Evolutionary conservation across 257 asterid species (phyloP), one percentile per base, ranked within the genome.

Genomic region (Leonotis leonurus): DNA sequence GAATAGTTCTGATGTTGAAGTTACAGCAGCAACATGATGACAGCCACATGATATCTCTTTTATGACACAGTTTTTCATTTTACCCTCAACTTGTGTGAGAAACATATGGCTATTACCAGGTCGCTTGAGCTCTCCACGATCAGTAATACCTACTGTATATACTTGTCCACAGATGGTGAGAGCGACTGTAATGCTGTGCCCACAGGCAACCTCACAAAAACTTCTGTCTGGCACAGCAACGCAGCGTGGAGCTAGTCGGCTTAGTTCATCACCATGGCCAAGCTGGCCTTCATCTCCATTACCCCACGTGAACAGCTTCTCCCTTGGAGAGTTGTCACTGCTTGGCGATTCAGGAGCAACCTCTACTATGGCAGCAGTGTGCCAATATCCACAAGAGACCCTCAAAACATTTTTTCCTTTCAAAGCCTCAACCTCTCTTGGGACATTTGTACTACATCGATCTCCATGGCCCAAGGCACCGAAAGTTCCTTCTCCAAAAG

Each of bases 401-500:
- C 61, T 71, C 21, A 78, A 29, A 36, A 82, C 62, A 41, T 67
- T 58, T 40, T 64, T 68, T 69, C 93, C 89, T 65, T 80, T 81
- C 44, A 87, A 75, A 49, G 72, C 56, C 76, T 71, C 84, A 48
- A 87, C 81, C 75, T 84, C 92, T 70, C 77, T 78, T 8, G 95
- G 95, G 64, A 72, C 43, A 52, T 62, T 70, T 62, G 71, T 60
- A 62, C 84, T 80, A 61, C 73, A 65, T 49, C 71, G 74, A 74
- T 80, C 84, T 46, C 89, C 84, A 65, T 87, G 95, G 53, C 95
- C 95, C 30, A 87, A 73, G 21, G 92, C 95, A 59, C 95, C 95
- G 50, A 87, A 87, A 62, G 90, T 73, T 60, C 95, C 95, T 52
- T 87, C 95, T 48, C 92, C 95, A 71, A 84, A 87, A 2, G 95